Percentiles rank a stretch among this genome's conserved stretches.
Conservation (phyloP, 2,329 filamentous ascomycete genomes). For the Fusarium poae region DNA sequence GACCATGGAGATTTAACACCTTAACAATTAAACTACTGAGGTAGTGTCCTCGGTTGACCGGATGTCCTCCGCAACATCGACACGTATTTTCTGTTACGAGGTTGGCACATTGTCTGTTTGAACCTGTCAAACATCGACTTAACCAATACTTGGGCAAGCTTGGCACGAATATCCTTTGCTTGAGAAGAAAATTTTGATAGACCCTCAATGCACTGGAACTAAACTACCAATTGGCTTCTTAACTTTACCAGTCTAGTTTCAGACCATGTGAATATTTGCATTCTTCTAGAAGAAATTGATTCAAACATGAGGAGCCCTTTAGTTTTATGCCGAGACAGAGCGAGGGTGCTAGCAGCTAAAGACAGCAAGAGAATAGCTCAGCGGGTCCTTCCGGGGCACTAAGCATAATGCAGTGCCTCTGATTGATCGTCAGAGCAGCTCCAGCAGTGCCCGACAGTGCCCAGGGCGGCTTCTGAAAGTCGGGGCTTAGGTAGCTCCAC, state of each 20-base stretch:
- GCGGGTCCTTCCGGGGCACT: conserved; percentile 49
- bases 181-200: background rate
- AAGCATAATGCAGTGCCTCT: conserved; percentile 49
- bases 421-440: conserved; percentile 42
- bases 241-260: background rate
- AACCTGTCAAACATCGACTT: background rate
- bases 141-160: background rate
- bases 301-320: conserved; percentile 18
- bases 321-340: conserved; percentile 49
- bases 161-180: background rate
- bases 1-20: background rate
- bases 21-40: background rate
- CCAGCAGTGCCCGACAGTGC: conserved; percentile 28
- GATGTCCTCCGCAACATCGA: background rate
- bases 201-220: background rate
- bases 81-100: background rate
- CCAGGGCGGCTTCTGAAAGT: conserved; percentile 37
- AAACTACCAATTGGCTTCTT: conserved; percentile 10
- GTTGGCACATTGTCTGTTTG: background rate
- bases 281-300: conserved; percentile 17
- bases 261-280: conserved; percentile 28
- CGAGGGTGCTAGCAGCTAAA: conserved; percentile 31
- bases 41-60: background rate
- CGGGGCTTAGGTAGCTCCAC: conserved; percentile 30
- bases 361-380: conserved; percentile 29